Evolutionary conservation across 768 basidiomycete species (phyloP).

Genomic region (Kwoniella sp.): DNA sequence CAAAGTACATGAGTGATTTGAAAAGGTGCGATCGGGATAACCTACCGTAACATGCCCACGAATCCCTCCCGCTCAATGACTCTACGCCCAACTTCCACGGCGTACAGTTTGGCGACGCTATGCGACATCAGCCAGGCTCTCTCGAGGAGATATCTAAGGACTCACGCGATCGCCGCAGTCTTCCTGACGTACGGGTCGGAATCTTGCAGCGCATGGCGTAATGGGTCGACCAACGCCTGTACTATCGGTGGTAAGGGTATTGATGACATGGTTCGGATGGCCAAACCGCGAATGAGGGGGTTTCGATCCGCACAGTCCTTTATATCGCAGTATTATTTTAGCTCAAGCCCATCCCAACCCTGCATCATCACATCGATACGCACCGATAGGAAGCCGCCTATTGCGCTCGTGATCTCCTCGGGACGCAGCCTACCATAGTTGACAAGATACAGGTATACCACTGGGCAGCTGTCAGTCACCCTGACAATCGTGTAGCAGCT

Average conservation of each 20-base stretch:
- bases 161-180: constrained; percentile 75
- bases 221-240: constrained; percentile 77
- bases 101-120: constrained; percentile 91
- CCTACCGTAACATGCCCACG: constrained; percentile 70
- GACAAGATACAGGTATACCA: constrained; percentile 96
- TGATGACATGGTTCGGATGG: constrained; percentile 98
- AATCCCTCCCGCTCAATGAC: constrained; percentile 85
- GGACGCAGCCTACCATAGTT: constrained; percentile 93
- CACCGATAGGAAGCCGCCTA: constrained; percentile 84
- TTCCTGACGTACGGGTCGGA: constrained; percentile 97
- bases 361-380: constrained; percentile 32
- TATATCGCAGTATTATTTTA: no score
- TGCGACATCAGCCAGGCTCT: constrained; percentile 8
- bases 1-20: not conserved
- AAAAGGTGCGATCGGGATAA: not conserved
- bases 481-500: not conserved
- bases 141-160: no score
- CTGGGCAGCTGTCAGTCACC: constrained; percentile 52
- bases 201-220: constrained; percentile 88
- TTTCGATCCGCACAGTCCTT: constrained; percentile 96
- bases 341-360: no score
- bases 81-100: constrained; percentile 66
- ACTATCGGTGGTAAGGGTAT: constrained; percentile 84
- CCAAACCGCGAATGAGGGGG: constrained; percentile 91
- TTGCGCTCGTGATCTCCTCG: constrained; percentile 86